Evolutionary conservation across 257 asterid genomes (phyloP).

Genomic region (Solanum stenotomum): DNA sequence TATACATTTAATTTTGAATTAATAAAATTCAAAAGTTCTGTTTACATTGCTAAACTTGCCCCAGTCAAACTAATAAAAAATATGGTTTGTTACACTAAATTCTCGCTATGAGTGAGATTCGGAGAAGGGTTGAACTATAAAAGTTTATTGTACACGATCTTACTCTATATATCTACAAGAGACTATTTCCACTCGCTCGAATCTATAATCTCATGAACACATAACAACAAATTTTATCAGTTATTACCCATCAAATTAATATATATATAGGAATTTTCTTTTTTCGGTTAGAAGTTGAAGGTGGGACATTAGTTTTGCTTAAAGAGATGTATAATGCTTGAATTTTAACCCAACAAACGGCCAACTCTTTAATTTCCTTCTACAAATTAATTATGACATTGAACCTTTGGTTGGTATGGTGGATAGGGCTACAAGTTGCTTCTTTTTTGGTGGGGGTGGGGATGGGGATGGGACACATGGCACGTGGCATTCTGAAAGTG

Average conservation of each 20-base stretch:
- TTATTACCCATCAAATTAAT: not conserved
- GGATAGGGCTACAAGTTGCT: not conserved
- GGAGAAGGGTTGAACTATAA: rapidly evolving
- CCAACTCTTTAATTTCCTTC: not conserved
- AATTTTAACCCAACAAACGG: not conserved
- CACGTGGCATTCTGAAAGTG: not conserved
- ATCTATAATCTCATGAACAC: no score
- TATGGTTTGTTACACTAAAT: rapidly evolving
- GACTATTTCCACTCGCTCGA: not conserved
- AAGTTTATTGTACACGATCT: not conserved
- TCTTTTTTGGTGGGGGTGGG: not conserved
- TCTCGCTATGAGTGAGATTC: rapidly evolving
- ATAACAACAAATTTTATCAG: no score
- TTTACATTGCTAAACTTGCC: not conserved
- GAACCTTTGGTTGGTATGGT: not conserved
- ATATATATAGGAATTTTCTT: not conserved
- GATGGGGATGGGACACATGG: not conserved
- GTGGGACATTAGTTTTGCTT: not conserved
- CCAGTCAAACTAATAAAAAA: not conserved
- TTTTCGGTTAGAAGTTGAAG: not conserved
- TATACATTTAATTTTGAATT: not conserved
- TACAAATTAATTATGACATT: not conserved
- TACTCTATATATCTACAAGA: not conserved
- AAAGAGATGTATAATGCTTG: not conserved
- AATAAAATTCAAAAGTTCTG: not conserved